These are phyloP conservation scores for Exophiala aquamarina DNA, from an alignment of 2,329 filamentous ascomycete genomes.

Conservation along the genomic window DNA sequence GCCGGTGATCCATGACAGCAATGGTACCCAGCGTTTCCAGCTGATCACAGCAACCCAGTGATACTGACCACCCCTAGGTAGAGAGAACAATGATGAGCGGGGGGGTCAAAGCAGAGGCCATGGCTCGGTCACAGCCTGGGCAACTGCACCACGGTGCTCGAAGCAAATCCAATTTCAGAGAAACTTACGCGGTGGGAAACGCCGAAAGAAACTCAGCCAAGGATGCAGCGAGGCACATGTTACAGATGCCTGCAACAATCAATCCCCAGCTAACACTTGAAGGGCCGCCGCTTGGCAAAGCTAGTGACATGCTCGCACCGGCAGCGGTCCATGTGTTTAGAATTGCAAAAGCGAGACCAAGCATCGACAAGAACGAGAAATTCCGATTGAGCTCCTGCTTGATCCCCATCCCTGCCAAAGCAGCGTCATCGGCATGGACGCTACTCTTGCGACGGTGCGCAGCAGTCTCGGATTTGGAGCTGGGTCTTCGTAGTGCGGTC, in stretches of 20 bases:
- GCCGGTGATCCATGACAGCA: slow-evolving; percentile 66
- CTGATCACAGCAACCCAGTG: slow-evolving; percentile 69
- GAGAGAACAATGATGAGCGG: neutral
- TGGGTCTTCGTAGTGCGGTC: neutral
- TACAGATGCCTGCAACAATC: slow-evolving; percentile 64
- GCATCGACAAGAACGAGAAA: slow-evolving; percentile 60
- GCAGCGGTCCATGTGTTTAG: slow-evolving; percentile 65
- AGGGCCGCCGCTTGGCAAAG: slow-evolving; percentile 69
- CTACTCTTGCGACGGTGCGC: slow-evolving; percentile 14
- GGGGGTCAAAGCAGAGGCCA: neutral
- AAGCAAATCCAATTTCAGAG: neutral
- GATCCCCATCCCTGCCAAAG: slow-evolving; percentile 58
- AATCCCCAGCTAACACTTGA: slow-evolving; percentile 71
- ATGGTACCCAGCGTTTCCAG: slow-evolving; percentile 59
- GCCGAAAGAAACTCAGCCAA: slow-evolving; percentile 71
- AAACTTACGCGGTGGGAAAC: slow-evolving; percentile 55
- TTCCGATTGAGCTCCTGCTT: slow-evolving; percentile 59
- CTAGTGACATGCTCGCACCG: slow-evolving; percentile 58
- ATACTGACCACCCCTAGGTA: slow-evolving; percentile 52
- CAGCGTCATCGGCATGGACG: slow-evolving; percentile 45
- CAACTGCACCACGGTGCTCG: too few relatives aligned
- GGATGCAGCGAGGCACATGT: slow-evolving; percentile 66
- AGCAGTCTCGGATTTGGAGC: neutral
- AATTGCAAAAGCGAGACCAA: slow-evolving; percentile 63
- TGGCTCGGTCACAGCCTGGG: too few relatives aligned